Base-by-base conservation (phyloP, 148 eudicot genomes). In the Rhododendron ovatum region DNA sequence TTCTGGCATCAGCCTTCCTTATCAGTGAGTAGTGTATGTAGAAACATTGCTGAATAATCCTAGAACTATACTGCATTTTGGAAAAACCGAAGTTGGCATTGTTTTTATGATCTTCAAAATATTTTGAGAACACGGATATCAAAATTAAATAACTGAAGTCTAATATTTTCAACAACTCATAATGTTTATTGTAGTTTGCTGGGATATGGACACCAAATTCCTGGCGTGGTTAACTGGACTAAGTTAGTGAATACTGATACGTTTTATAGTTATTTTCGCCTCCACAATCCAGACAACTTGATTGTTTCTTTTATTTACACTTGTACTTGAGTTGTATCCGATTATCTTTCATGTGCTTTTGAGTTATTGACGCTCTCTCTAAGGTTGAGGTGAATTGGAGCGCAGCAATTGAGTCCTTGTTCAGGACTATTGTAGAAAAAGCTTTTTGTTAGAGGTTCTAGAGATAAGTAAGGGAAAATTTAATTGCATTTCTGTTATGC, bases 401-500 rank as follows among this genome's bases (percentile, higher is more conserved):
- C 6, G 33, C 24, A 45, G 50, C 55, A 78, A 43, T 78, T 78
- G 53, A 22, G 17, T 22, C 48, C 48, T 22, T 20, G n/a, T 78
- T 45, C 45, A 43, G 8, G 28, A 4, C 53, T 33, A 0, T 2
- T 24, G 48, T n/a, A 2, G 11, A 79, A 79, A 79, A 22, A 24
- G 28, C 61, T 61, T 47, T 78, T 33, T 45, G 20, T 76, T 76
- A 37, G 13, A 33, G 17, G 26, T 76, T 41, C 48, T 77, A 22
- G 26, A 76, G 39, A 75, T 74, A 39, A 33, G 2, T 0, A 39
- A 7, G 47, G n/a, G 24, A 22, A 41, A 77, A 77, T 33, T 30
- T 75, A 13, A 45, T 78, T 78, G 85, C 43, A 61, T 41, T 87
- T 57, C 35, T 53, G n/a, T 88, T 26, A 5, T 28, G 35, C 30